Evolutionary conservation across 23 red algal genomes (phyloP), one percentile per base, ranked within the genome.

Genomic region (Pyropia haitanensis): DNA sequence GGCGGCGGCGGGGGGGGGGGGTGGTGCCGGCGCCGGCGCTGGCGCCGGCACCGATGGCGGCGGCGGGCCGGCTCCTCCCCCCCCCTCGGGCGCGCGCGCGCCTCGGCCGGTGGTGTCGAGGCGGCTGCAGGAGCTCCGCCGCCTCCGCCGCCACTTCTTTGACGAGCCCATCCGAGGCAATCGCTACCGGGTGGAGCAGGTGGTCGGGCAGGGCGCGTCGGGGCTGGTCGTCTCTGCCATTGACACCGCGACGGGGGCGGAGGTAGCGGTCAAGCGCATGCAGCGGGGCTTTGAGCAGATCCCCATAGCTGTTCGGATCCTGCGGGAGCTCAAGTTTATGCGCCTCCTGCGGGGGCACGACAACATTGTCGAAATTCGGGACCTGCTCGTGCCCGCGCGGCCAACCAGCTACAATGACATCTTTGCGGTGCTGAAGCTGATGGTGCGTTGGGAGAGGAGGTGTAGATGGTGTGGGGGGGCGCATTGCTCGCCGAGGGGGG

Each of bases 311-410:
- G 72, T 88, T 0, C 71, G 90, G 25, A 76, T 83, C 23, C 75
- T 95, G 20, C 69, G 90, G 6, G 90, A 95, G 56, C 60, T 95
- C 71, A 95, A 95, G 78, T 87, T 95, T 70, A 22, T 95, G 20
- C 73, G 90, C 19, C 63, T 95, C 9, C 49, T 95, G 15, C 22
- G 77, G 21, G 90, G 80, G n/a, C 90, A 95, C 61, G 81, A 87
- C 18, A 95, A 95, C 65, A 95, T 95, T 68, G 83, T 95, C 24
- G 68, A 82, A 69, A 82, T 95, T 60, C 80, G 81, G 71, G 90
- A 84, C 18, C 71, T 95, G 16, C 24, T 95, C 2, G 63, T 87
- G 60, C 90, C 90, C n/a, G 79, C 52, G 39, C 66, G 32, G 25
- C 48, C 23, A 2, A 75, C 62, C 32, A 57, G 76, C 49, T 91